Percentiles rank a stretch among this genome's conserved stretches.
Conservation (phyloP, 116 monocot genomes). For the Cymodocea nodosa region DNA sequence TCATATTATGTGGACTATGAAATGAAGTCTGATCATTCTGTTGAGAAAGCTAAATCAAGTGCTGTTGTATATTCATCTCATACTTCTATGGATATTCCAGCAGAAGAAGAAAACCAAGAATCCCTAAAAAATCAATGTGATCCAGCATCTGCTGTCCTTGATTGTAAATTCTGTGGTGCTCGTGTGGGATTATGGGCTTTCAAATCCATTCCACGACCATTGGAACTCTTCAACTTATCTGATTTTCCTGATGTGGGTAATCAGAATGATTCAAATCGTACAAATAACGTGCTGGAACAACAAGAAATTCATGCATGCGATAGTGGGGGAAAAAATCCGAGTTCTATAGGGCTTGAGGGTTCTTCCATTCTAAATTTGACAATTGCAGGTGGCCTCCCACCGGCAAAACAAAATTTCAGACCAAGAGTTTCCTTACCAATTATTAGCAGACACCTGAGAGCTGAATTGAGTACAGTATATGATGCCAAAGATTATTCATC, state of each 20-base stretch:
- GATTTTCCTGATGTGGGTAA: slow-evolving; percentile 21
- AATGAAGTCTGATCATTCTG: background rate
- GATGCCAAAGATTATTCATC: background rate
- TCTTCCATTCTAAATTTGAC: slow-evolving; percentile 39
- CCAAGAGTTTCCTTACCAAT: slow-evolving; percentile 80
- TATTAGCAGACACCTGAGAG: slow-evolving; percentile 68
- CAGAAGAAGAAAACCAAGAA: slow-evolving; percentile 3
- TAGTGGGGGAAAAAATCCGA: slow-evolving; percentile 1
- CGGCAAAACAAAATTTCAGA: slow-evolving; percentile 61
- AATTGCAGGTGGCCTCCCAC: slow-evolving; percentile 82
- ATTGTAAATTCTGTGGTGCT: slow-evolving; percentile 83
- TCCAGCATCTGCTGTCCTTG: slow-evolving; percentile 61
- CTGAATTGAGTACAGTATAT: slow-evolving; percentile 17
- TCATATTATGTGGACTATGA: slow-evolving; percentile 68
- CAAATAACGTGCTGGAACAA: slow-evolving; percentile 3
- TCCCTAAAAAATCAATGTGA: slow-evolving; percentile 26
- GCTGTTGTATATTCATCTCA: slow-evolving; percentile 21
- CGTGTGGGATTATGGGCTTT: slow-evolving; percentile 86
- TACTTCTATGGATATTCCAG: slow-evolving; percentile 9
- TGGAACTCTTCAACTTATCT: slow-evolving; percentile 56
- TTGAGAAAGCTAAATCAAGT: slow-evolving; percentile 6
- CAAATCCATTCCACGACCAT: slow-evolving; percentile 34
- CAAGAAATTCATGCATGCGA: slow-evolving; percentile 6
- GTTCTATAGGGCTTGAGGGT: slow-evolving; percentile 9
- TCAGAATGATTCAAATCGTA: slow-evolving; percentile 12